Evolutionary conservation across 305 asterid genomes (phyloP).

Genomic region (Ilex paraguariensis): DNA sequence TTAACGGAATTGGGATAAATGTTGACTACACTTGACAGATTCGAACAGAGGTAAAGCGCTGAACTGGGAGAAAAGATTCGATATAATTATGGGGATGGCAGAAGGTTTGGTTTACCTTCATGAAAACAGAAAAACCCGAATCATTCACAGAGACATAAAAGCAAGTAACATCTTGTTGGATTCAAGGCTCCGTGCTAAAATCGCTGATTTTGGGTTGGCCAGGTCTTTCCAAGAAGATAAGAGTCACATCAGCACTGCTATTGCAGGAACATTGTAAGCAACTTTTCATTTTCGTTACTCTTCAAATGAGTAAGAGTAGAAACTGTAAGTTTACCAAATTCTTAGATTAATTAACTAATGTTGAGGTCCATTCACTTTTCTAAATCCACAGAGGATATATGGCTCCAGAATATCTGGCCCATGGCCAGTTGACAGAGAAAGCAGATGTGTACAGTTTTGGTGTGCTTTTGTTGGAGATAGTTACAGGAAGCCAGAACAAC

Average conservation of each 20-base stretch:
- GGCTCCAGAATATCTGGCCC: conserved; percentile 94
- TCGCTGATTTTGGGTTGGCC: conserved; percentile 93
- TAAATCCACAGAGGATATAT: conserved; percentile 69
- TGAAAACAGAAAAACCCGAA: conserved; percentile 58
- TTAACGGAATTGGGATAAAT: neutral
- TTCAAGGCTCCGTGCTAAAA: conserved; percentile 55
- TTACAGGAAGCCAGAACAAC: conserved; percentile 67
- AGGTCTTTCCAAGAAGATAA: conserved; percentile 78
- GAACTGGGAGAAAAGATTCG: conserved; percentile 73
- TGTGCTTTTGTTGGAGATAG: conserved; percentile 76
- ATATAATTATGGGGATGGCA: conserved; percentile 67
- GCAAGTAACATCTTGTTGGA: conserved; percentile 83
- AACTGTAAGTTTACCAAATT: no score
- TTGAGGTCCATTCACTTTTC: neutral
- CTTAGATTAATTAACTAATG: no score
- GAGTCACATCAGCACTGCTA: conserved; percentile 85
- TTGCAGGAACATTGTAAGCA: conserved; percentile 92
- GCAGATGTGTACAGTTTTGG: conserved; percentile 89
- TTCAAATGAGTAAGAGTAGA: neutral
- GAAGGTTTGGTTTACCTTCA: conserved; percentile 86
- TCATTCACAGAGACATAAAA: conserved; percentile 81
- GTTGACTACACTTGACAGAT: conserved; percentile 32
- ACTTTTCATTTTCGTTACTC: neutral
- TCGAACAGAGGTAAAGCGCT: conserved; percentile 53
- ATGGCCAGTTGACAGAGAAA: conserved; percentile 76